Conservation (phyloP, 2,329 filamentous ascomycete species). For the Amphichorda felina region DNA sequence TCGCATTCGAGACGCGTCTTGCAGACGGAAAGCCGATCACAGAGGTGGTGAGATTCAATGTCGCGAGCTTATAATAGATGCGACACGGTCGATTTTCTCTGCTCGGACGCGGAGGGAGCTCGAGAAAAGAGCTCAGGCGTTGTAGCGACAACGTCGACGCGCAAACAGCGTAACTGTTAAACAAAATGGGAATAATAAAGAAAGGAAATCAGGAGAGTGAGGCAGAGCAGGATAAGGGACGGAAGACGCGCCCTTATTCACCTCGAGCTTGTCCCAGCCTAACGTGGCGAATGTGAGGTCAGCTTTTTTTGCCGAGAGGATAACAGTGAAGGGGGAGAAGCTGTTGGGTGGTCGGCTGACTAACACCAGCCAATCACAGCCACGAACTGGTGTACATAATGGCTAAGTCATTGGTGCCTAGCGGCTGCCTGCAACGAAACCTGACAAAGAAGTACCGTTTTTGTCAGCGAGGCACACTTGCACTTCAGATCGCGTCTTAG, state of each 20-base stretch:
- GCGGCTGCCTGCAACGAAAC: slow-evolving; percentile 12
- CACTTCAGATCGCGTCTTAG: slow-evolving; percentile 3
- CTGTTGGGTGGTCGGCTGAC: slow-evolving; percentile 8
- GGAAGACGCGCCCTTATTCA: slow-evolving; percentile 3
- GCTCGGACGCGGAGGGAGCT: too few relatives aligned
- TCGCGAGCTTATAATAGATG: too few relatives aligned
- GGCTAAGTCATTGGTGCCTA: slow-evolving; percentile 17
- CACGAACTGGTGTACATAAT: slow-evolving; percentile 7
- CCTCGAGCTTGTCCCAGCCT: slow-evolving; percentile 2
- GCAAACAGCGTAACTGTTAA: not conserved
- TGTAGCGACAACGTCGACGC: not conserved
- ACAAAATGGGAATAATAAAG: not conserved
- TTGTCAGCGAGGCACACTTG: slow-evolving; percentile 11
- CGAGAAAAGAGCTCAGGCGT: not conserved
- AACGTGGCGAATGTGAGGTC: slow-evolving; percentile 4
- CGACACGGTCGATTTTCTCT: too few relatives aligned
- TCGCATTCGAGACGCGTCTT: too few relatives aligned
- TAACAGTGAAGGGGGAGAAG: not conserved
- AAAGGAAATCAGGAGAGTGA: not conserved
- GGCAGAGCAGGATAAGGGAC: slow-evolving; percentile 1
- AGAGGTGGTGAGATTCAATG: too few relatives aligned
- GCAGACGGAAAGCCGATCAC: too few relatives aligned
- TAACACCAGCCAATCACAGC: slow-evolving; percentile 16
- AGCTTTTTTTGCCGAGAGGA: slow-evolving; percentile 15
- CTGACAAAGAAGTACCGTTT: slow-evolving; percentile 10